A percentile compares a stretch with the other conserved stretches of the same genome.
Evolutionary conservation across 345 rosid species (phyloP).

Genomic region (Limnanthes douglasii): DNA sequence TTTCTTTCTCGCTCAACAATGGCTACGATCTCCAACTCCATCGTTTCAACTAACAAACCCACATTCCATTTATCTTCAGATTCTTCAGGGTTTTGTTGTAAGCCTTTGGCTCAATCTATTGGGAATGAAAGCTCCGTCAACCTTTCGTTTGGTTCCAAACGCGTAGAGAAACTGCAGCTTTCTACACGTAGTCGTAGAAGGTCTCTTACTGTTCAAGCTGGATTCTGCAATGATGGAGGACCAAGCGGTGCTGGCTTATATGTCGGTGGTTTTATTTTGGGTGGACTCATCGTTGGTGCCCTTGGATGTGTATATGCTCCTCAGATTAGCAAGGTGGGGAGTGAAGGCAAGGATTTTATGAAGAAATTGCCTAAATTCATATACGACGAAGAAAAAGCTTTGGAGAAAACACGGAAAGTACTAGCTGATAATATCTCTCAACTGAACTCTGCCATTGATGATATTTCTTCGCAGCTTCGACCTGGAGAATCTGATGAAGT

Average conservation of each 20-base stretch:
- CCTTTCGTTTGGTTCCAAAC: no score
- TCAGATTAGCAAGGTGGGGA: slow-evolving; percentile 87
- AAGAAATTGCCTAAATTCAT: slow-evolving; percentile 91
- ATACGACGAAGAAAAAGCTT: slow-evolving; percentile 89
- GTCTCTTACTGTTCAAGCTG: no score
- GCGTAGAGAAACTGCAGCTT: no score
- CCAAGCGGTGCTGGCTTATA: slow-evolving; percentile 41
- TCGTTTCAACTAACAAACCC: no score
- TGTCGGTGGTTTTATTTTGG: slow-evolving; percentile 86
- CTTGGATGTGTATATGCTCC: slow-evolving; percentile 96
- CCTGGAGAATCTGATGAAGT: slow-evolving; percentile 53
- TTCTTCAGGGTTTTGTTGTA: no score
- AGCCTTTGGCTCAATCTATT: no score
- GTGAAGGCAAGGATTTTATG: slow-evolving; percentile 78
- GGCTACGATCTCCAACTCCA: no score
- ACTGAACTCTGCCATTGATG: slow-evolving; percentile 79
- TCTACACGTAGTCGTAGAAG: no score
- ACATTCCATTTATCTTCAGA: no score
- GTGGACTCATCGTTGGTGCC: slow-evolving; percentile 77
- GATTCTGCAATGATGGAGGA: slow-evolving; percentile 48
- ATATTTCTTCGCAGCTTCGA: slow-evolving; percentile 61
- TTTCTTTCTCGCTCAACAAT: no score
- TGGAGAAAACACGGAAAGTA: slow-evolving; percentile 81
- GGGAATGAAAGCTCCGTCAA: no score
- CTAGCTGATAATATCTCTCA: slow-evolving; percentile 74